Conservation (phyloP, 2,329 filamentous ascomycete genomes). For the Arthrobotrys iridis region DNA sequence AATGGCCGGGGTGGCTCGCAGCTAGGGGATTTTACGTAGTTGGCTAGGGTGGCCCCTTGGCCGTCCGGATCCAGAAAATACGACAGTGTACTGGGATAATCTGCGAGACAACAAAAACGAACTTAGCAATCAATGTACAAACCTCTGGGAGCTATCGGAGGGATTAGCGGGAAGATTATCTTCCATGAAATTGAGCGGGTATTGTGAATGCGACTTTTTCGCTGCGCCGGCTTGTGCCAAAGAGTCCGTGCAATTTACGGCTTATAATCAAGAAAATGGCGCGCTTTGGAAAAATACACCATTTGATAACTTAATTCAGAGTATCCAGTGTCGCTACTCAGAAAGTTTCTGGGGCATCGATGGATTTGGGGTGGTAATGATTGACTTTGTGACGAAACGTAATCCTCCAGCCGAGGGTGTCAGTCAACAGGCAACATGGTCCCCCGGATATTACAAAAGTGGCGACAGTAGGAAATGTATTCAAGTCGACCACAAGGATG, state of each 20-base stretch:
- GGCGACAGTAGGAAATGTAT: not conserved
- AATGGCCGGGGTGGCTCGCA: no score
- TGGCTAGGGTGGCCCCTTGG: not conserved
- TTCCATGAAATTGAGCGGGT: not conserved
- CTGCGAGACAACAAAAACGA: not conserved
- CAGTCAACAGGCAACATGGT: no score
- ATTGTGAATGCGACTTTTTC: slow-evolving; percentile 27
- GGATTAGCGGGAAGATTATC: not conserved
- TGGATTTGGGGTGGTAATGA: not conserved
- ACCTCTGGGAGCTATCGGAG: slow-evolving; percentile 4
- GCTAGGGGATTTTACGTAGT: no score
- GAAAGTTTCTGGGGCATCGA: not conserved
- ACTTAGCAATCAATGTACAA: not conserved
- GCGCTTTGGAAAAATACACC: not conserved
- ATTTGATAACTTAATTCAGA: slow-evolving; percentile 14
- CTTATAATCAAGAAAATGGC: not conserved
- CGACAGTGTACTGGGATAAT: not conserved
- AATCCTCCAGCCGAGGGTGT: no score
- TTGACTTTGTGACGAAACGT: not conserved
- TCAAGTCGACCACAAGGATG: not conserved
- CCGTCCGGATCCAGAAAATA: not conserved
- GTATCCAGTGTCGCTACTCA: slow-evolving; percentile 6
- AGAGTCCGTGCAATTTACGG: not conserved
- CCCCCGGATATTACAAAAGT: not conserved
- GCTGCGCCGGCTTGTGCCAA: no score